A percentile compares a stretch with the other conserved stretches of the same genome.
phyloP scores from a whole-genome alignment of 148 eudicot genomes.

The Euryodendron excelsum region DNA sequence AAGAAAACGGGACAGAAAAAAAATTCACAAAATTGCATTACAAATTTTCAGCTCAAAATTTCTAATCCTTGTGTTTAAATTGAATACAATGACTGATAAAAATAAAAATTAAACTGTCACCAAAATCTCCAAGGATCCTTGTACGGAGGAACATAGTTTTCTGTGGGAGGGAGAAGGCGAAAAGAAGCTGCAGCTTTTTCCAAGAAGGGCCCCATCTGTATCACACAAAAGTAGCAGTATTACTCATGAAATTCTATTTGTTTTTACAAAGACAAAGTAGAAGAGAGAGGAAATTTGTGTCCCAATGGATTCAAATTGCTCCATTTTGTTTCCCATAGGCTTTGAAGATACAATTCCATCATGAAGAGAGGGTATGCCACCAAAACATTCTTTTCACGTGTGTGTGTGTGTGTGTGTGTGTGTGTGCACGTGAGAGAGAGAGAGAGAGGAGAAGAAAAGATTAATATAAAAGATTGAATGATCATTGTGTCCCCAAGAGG shows the following conservation, averaged over 20 bases:
- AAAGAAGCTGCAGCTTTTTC: conserved; percentile 67
- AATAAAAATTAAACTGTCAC: conserved; percentile 37
- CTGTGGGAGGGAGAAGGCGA: conserved; percentile 75
- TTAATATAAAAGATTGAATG: too few species aligned
- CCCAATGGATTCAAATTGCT: too few species aligned
- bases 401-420: too few species aligned
- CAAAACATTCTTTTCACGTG: too few species aligned
- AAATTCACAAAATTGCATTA: conserved; percentile 4
- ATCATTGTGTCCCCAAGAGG: too few species aligned
- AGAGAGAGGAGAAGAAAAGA: too few species aligned
- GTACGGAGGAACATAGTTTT: conserved; percentile 56
- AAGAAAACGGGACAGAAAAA: background rate
- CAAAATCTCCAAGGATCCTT: conserved; percentile 64
- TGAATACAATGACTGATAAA: background rate
- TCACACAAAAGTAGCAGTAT: background rate
- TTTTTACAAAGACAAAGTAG: background rate
- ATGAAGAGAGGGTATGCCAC: too few species aligned
- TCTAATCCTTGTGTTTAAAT: background rate
- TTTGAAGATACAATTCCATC: too few species aligned
- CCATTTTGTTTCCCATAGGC: too few species aligned
- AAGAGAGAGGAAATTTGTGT: background rate
- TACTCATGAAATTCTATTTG: background rate
- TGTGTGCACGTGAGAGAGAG: too few species aligned
- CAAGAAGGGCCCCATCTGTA: conserved; percentile 84
- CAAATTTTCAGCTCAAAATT: background rate